These are phyloP conservation scores for Ogataea henricii DNA, from an alignment of 805 yeast species.

Conservation along the genomic window DNA sequence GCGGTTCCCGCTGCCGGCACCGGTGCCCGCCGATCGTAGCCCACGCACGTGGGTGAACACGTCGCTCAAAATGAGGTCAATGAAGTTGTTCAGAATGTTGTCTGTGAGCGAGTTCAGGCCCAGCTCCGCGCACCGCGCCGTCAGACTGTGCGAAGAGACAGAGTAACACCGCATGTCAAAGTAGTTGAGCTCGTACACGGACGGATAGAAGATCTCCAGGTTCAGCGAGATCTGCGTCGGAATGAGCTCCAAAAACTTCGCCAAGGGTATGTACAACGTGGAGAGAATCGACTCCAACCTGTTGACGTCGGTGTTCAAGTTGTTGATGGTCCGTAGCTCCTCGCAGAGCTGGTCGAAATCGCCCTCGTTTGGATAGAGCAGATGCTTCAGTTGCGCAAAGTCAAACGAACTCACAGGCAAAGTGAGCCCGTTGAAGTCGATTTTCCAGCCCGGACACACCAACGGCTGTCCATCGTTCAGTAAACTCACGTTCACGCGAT, in stretches of 20 bases:
- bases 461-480: constrained; percentile 85
- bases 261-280: constrained; percentile 59
- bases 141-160: constrained; percentile 22
- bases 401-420: constrained; percentile 64
- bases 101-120: constrained; percentile 27
- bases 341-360: constrained; percentile 19
- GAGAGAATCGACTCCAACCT: constrained; percentile 47
- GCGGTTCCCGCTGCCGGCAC: constrained; percentile 40
- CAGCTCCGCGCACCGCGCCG: constrained; percentile 15
- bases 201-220: constrained; percentile 77
- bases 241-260: constrained; percentile 55
- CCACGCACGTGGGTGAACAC: constrained; percentile 78
- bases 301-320: constrained; percentile 23
- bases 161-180: constrained; percentile 30
- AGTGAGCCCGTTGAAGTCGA: constrained; percentile 49
- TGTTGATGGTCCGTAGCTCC: constrained; percentile 18
- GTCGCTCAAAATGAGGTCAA: constrained; percentile 69
- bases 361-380: constrained; percentile 26
- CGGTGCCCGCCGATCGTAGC: constrained; percentile 32
- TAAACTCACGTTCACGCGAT: constrained; percentile 66
- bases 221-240: constrained; percentile 65
- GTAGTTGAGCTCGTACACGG: constrained; percentile 41
- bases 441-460: constrained; percentile 68
- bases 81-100: constrained; percentile 62
- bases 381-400: constrained; percentile 41